Evolutionary conservation across 768 basidiomycete species (phyloP), one percentile per base, ranked within the genome.

Genomic region (Tephrocybe sp.): DNA sequence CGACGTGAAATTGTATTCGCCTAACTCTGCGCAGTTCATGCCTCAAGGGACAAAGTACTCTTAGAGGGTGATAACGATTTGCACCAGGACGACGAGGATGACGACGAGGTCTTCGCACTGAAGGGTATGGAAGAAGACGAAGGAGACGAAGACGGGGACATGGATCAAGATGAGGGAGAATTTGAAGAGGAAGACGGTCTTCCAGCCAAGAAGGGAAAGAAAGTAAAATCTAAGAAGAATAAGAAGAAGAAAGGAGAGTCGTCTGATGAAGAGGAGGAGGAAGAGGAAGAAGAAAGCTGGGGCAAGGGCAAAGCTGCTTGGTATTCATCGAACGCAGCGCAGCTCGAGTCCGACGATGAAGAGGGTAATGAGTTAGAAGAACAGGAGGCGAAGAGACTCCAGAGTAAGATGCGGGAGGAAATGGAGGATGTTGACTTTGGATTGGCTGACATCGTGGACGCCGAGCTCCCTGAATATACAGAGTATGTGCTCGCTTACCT

Each of bases 291-390:
- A 53, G 90, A 92, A 66, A 80, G 78, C 1, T 98, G 94, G 94
- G 94, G 94, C 9, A 76, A 72, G 51, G 80, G 83, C 54, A 86
- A 86, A 67, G 76, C 82, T 32, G 86, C 82, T 4, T 98, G 95
- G 68, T 96, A 96, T 63, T 82, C 90, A 3, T 89, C 88, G 4
- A 92, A 92, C 64, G 91, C 89, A 26, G 86, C 76, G 28, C 71
- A 89, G 47, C 70, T 92, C 30, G 90, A 90, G 44, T 87, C 86
- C 30, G 89, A 90, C 57, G 87, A 95, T 55, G 94, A 96, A 59
- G 94, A 96, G 65, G 89, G 84, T 27, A 81, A 89, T 60, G 87
- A 89, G 56, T 69, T 96, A 42, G 93, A 98, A 61, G 91, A 92
- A 64, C 84, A 87, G 62, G 94, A 98, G 65, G 90, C 89, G 6